Base-by-base conservation (phyloP, 2,329 filamentous ascomycete species). In the Didymella pinodella region DNA sequence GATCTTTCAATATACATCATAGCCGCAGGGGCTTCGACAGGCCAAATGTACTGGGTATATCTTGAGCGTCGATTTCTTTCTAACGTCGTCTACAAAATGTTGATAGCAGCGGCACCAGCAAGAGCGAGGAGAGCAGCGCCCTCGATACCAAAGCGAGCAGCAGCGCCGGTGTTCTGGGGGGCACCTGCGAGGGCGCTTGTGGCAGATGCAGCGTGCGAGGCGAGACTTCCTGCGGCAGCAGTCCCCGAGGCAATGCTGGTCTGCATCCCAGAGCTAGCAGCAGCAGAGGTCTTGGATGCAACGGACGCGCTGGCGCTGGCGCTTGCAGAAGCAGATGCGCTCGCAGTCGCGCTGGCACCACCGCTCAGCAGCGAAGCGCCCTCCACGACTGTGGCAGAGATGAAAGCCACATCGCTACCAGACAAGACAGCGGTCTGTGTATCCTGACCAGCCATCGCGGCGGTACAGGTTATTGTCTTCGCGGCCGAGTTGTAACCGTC, bases 391-490 rank as follows among this genome's bases (percentile, higher is more conserved):
- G 63, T 66, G 5, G 68, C 70, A 14, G 66, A 62, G 25, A 65
- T 44, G 29, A 73, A 70, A 3, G 43, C 44, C 12, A 72, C 59
- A 8, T 71, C 63, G n/a, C 32, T 55, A 2, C 64, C 64, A 0
- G 63, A 61, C 6, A 73, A 54, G 0, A 62, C 57, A 1, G 65
- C 64, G 4, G 66, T 69, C 20, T 61, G 57, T 2, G 64, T 54
- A 14, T 67, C 65, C 29, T 64, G 63, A 10, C 63, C 67, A 4
- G 62, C 57, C 48, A 70, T 65, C 20, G 61, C 55, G 4, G 68
- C 71, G 2, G 58, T 68, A 56, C 73, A 74, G 0, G 62, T 67
- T 68, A 73, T 70, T 34, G 70, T 57, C 4, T 51, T 53, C 2
- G 57, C 61, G 44, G 59, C 51, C 18, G 62, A 60, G 47, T 73